phyloP scores from a whole-genome alignment of 257 asterid species.

The Solanum sitiens region DNA sequence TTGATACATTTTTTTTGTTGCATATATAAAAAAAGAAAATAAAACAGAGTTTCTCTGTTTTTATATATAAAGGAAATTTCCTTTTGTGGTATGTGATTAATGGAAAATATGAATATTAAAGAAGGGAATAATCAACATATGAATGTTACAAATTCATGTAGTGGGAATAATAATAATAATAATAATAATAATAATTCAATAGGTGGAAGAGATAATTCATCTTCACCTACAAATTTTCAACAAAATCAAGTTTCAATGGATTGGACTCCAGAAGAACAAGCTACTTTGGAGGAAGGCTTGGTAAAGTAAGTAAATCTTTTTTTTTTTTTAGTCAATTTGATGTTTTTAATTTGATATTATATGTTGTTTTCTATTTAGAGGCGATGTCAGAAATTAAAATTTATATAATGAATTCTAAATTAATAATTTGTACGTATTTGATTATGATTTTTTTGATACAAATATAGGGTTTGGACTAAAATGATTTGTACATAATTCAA shows the following conservation, averaged over 20 bases:
- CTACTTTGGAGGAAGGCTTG: slow-evolving; percentile 54
- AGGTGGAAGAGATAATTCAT: neutral
- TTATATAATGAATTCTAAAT: neutral
- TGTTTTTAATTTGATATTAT: neutral
- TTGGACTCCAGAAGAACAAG: slow-evolving; percentile 84
- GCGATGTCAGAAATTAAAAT: neutral
- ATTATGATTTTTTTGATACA: neutral
- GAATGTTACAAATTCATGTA: neutral
- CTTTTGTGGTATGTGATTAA: neutral
- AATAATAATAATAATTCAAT: neutral
- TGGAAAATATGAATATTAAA: neutral
- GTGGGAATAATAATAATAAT: neutral
- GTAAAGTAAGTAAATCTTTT: slow-evolving; percentile 31
- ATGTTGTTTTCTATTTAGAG: neutral
- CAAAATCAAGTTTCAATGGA: slow-evolving; percentile 76
- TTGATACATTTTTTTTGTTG: neutral
- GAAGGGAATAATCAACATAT: neutral
- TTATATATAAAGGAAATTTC: neutral
- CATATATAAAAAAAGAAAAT: neutral
- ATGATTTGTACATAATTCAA: neutral
- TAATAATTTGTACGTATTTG: neutral
- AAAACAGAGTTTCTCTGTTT: neutral
- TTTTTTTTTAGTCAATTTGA: neutral
- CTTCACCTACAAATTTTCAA: slow-evolving; percentile 45
- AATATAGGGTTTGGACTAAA: neutral